These are phyloP conservation scores for Metschnikowia reukaufii DNA, from an alignment of 805 yeast species.

Conservation along the genomic window DNA sequence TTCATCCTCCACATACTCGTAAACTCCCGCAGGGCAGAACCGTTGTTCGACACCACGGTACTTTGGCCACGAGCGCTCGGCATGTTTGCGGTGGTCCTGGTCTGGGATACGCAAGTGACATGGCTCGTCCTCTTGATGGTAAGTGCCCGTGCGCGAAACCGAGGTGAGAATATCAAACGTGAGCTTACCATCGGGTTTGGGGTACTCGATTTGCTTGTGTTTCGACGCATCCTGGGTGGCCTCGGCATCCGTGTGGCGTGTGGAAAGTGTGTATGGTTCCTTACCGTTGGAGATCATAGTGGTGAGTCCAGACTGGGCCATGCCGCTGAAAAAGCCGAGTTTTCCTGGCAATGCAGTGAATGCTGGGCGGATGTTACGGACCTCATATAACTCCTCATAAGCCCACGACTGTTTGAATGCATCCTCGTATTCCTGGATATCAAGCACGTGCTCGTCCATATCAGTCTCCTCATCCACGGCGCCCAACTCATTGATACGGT, in stretches of 20 bases:
- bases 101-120: slow-evolving; percentile 72
- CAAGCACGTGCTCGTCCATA: slow-evolving; percentile 44
- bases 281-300: slow-evolving; percentile 76
- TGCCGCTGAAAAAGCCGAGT: slow-evolving; percentile 78
- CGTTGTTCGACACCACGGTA: slow-evolving; percentile 86
- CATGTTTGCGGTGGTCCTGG: slow-evolving; percentile 66
- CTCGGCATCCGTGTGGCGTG: slow-evolving; percentile 66
- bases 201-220: slow-evolving; percentile 75
- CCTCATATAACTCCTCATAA: slow-evolving; percentile 73
- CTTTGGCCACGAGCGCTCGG: slow-evolving; percentile 65
- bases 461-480: slow-evolving; percentile 44
- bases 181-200: slow-evolving; percentile 92
- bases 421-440: slow-evolving; percentile 59
- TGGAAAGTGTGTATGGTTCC: slow-evolving; percentile 85
- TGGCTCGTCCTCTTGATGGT: slow-evolving; percentile 91
- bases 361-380: slow-evolving; percentile 91
- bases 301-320: slow-evolving; percentile 79
- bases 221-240: slow-evolving; percentile 67
- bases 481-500: slow-evolving; percentile 42
- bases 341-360: slow-evolving; percentile 55
- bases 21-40: slow-evolving; percentile 98
- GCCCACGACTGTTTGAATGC: slow-evolving; percentile 81
- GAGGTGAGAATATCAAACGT: slow-evolving; percentile 91
- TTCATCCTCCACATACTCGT: slow-evolving; percentile 83
- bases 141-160: slow-evolving; percentile 96